These are phyloP conservation scores for Microbotryum silenes-acaulis DNA, from an alignment of 1,284 basidiomycete genomes.

Conservation along the genomic window DNA sequence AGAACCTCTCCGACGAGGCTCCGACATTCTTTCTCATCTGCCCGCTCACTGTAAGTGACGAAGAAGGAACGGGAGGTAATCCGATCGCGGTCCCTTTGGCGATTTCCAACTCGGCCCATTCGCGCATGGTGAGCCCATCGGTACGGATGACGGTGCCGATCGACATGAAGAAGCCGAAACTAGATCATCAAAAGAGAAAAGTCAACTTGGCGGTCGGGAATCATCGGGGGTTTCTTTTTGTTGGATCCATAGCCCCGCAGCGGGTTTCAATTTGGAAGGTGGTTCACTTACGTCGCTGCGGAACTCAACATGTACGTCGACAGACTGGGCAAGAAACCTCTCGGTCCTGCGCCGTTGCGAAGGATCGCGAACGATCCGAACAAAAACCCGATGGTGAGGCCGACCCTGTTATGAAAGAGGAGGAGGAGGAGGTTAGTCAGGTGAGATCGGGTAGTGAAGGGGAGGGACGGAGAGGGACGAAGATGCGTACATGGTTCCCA, in stretches of 20 bases:
- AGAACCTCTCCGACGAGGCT: too few species aligned
- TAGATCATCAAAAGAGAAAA: too few species aligned
- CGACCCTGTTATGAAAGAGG: slow-evolving; percentile 48
- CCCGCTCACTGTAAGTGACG: too few species aligned
- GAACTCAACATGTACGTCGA: slow-evolving; percentile 92
- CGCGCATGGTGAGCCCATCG: slow-evolving; percentile 29
- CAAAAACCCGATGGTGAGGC: slow-evolving; percentile 90
- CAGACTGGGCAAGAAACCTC: slow-evolving; percentile 74
- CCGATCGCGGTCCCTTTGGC: slow-evolving; percentile 11
- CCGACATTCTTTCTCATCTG: too few species aligned
- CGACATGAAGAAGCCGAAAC: slow-evolving; percentile 67
- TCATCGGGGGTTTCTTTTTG: background rate
- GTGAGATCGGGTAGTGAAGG: background rate
- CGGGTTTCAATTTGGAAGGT: background rate
- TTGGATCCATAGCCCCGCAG: too few species aligned
- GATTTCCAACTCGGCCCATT: slow-evolving; percentile 25
- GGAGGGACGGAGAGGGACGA: background rate
- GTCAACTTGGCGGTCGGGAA: too few species aligned
- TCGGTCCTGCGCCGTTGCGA: slow-evolving; percentile 73
- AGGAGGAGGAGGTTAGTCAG: background rate
- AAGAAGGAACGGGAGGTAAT: background rate
- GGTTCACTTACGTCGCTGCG: slow-evolving; percentile 53
- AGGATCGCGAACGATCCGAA: slow-evolving; percentile 86
- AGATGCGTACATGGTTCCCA: slow-evolving; percentile 12
- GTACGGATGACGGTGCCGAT: slow-evolving; percentile 39